Evolutionary conservation across 1,284 basidiomycete genomes (phyloP), one percentile per base, ranked within the genome.

Genomic region (Omphalotus olearius): DNA sequence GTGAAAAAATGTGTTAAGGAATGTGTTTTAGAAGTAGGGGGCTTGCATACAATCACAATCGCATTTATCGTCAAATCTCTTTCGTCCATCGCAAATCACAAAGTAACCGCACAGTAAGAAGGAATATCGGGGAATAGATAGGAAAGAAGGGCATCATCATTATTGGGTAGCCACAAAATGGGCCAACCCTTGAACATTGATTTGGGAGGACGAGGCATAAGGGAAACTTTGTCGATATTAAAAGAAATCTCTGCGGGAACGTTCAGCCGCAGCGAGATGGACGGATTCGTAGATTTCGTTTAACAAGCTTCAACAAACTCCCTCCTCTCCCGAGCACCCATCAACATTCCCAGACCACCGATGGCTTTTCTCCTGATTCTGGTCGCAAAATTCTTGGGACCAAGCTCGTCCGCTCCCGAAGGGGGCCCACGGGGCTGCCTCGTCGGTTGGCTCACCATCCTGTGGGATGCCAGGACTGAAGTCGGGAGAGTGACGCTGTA

Each of bases 351-450:
- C 45, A 88, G 69, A 26, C 87, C 87, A 35, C 85, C 88, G 54
- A 91, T 87, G n/a, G 86, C 86, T 72, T 83, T 81, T 62, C 85
- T 79, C 67, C 86, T 76, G 66, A 87, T 85, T 60, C 89, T 80
- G 18, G 82, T 82, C 14, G 91, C 91, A 71, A 94, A 94, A 70
- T 94, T 94, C 76, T 88, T 88, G 44, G 86, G 82, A n/a, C 85
- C 85, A 39, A 94, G 79, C 65, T 93, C 91, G 62, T 92, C 89
- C 53, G 83, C 80, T 64, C 87, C 88, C 23, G 88, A 88, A 50
- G 91, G 91, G 52, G 91, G 91, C 58, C 91, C 91, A 54, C 81
- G 80, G 57, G 91, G 91, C 74, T 93, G 91, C 68, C 91, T 83
- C 47, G 83, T 74, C 44, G 88, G 83, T 62, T 83, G 79, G 65